Percentiles rank a stretch among this genome's conserved stretches.
Evolutionary conservation across 2,329 filamentous ascomycete genomes (phyloP).

Genomic region (Paraphoma chrysanthemicola): DNA sequence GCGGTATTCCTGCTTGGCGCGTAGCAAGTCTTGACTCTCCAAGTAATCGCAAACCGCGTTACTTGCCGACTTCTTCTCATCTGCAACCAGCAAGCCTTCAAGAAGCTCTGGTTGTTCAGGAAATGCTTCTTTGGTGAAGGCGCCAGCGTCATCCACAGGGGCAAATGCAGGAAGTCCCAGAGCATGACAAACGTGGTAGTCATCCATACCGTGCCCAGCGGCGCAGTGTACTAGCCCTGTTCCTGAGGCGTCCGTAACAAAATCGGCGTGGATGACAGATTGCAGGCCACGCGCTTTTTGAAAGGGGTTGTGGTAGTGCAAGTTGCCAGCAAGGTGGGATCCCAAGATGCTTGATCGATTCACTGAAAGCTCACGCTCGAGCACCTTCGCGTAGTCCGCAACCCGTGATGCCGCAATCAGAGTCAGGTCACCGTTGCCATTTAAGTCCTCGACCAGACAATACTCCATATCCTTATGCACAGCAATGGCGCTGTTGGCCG

Average conservation of each 20-base stretch:
- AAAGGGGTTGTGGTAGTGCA: slow-evolving; percentile 75
- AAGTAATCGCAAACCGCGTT: slow-evolving; percentile 74
- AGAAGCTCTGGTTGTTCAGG: slow-evolving; percentile 72
- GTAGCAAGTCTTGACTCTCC: slow-evolving; percentile 58
- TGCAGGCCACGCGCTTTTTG: slow-evolving; percentile 67
- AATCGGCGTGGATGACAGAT: slow-evolving; percentile 81
- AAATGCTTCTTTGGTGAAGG: slow-evolving; percentile 80
- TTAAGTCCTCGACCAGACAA: slow-evolving; percentile 62
- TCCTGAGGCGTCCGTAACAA: slow-evolving; percentile 89
- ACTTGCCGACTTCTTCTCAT: slow-evolving; percentile 63
- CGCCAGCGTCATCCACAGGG: slow-evolving; percentile 81
- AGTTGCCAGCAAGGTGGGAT: slow-evolving; percentile 65
- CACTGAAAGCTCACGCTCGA: slow-evolving; percentile 51
- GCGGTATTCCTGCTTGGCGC: slow-evolving; percentile 73
- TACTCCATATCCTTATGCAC: slow-evolving; percentile 79
- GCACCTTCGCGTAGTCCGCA: slow-evolving; percentile 54
- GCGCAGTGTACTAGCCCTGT: slow-evolving; percentile 95
- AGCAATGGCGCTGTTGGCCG: slow-evolving; percentile 89
- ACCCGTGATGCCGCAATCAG: slow-evolving; percentile 76
- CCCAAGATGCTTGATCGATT: slow-evolving; percentile 68
- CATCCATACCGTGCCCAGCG: slow-evolving; percentile 94
- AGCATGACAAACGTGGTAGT: slow-evolving; percentile 81
- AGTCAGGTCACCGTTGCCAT: slow-evolving; percentile 60
- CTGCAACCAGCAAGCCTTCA: slow-evolving; percentile 74
- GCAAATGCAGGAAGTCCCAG: slow-evolving; percentile 76